Evolutionary conservation across 768 basidiomycete species (phyloP).

Genomic region (Hypsizygus marmoreus): DNA sequence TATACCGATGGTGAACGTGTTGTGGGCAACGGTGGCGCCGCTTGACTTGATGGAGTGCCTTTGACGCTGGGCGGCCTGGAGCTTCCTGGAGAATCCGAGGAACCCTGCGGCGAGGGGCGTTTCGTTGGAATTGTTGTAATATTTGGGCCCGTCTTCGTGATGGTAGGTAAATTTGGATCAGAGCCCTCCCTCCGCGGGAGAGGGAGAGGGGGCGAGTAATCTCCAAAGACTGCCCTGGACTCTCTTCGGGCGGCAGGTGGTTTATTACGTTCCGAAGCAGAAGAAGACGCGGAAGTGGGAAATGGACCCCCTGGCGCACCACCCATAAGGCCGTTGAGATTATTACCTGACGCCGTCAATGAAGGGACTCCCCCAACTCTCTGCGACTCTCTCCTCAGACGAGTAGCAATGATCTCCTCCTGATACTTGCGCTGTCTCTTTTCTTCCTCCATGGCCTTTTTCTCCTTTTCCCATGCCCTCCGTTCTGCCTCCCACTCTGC

Average conservation of each 20-base stretch:
- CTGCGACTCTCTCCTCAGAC: conserved; percentile 59
- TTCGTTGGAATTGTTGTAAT: conserved; percentile 35
- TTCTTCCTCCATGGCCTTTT: conserved; percentile 53
- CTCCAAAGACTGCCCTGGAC: conserved; percentile 38
- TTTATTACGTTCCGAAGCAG: conserved; percentile 45
- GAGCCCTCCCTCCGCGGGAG: conserved; percentile 48
- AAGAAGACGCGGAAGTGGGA: conserved; percentile 40
- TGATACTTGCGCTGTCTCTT: conserved; percentile 51
- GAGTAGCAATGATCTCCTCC: conserved; percentile 62
- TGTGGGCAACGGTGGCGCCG: conserved; percentile 26
- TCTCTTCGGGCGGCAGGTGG: conserved; percentile 36
- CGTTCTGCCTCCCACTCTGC: conserved; percentile 53
- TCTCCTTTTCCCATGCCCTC: conserved; percentile 48
- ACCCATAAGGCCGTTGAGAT: conserved; percentile 12
- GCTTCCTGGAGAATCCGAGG: conserved; percentile 45
- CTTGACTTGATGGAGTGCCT: conserved; percentile 31
- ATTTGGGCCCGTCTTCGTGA: conserved; percentile 21
- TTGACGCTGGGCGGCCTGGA: conserved; percentile 50
- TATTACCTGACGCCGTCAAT: conserved; percentile 25
- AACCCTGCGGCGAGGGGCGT: conserved; percentile 12
- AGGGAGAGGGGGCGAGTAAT: conserved; percentile 15
- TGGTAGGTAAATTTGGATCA: conserved; percentile 41
- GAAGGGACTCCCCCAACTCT: conserved; percentile 47
- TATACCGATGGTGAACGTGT: conserved; percentile 58
- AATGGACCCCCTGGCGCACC: conserved; percentile 31